Percentiles rank a stretch among this genome's conserved stretches.
Conservation (phyloP, 1,284 basidiomycete species). For the Trametes versicolor region DNA sequence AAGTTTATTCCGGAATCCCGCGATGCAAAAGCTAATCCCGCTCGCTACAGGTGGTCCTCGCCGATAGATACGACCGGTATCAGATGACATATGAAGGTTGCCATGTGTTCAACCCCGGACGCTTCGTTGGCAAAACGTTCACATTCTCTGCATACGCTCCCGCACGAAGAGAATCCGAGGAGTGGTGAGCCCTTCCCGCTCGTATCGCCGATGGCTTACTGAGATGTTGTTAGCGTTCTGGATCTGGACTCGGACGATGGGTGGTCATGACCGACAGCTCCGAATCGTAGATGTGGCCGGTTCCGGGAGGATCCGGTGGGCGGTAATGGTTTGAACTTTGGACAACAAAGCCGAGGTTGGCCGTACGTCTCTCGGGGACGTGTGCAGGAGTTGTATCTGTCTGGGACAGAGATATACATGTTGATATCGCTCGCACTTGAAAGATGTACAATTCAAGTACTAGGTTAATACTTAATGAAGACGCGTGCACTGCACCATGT, state of each 20-base stretch:
- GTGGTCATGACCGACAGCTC: constrained; percentile 20
- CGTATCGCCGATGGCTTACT: constrained; percentile 2
- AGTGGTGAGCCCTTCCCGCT: constrained; percentile 60
- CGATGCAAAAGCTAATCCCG: constrained; percentile 20
- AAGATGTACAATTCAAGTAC: background rate
- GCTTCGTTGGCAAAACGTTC: constrained; percentile 82
- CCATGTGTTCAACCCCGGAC: constrained; percentile 98
- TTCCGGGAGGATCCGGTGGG: background rate
- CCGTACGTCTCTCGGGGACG: background rate
- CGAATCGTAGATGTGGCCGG: background rate
- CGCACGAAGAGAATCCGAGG: constrained; percentile 77
- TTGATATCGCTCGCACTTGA: background rate
- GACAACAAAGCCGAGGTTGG: background rate
- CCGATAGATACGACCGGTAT: constrained; percentile 96
- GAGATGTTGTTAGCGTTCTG: constrained; percentile 20
- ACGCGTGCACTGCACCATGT: too few relatives aligned
- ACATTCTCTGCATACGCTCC: constrained; percentile 92
- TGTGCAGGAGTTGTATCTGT: background rate
- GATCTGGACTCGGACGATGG: constrained; percentile 29
- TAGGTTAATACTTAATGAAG: too few relatives aligned
- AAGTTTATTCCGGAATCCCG: constrained; percentile 43
- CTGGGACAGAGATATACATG: background rate
- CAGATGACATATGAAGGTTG: constrained; percentile 98
- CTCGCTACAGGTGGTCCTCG: constrained; percentile 81
- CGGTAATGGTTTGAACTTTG: background rate